A percentile compares a stretch with the other conserved stretches of the same genome.
Conservation (phyloP, 306 rosid genomes). For the Arachis stenosperma region DNA sequence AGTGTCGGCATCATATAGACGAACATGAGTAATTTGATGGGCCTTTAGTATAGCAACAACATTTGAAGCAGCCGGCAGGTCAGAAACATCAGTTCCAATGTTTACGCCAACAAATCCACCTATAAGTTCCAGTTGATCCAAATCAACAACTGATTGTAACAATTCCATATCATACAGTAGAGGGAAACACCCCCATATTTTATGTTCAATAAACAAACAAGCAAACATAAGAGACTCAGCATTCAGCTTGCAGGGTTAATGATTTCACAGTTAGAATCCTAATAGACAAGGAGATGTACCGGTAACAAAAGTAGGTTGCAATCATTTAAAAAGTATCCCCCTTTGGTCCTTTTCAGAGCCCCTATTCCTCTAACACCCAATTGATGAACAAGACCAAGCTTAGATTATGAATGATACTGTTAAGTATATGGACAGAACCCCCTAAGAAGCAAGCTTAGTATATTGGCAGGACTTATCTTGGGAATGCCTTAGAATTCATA, state of each 20-base stretch:
- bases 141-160: constrained; percentile 34
- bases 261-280: neutral
- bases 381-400: neutral
- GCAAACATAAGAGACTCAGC: constrained; percentile 1
- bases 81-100: constrained; percentile 84
- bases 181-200: neutral
- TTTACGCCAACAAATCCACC: constrained; percentile 95
- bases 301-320: neutral
- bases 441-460: neutral
- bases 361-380: neutral
- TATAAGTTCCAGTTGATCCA: constrained; percentile 46
- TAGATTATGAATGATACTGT: neutral
- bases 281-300: neutral
- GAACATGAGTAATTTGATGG: constrained; percentile 77
- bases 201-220: constrained; percentile 2
- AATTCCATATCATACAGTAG: neutral
- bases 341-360: neutral
- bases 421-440: neutral
- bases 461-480: neutral
- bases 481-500: neutral
- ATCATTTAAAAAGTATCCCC: constrained; percentile 5
- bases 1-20: constrained; percentile 79
- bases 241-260: neutral
- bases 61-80: constrained; percentile 71
- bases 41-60: constrained; percentile 78